These are phyloP conservation scores for Trichomonas vaginalis DNA, from an alignment of 208 protist species.

Conservation along the genomic window DNA sequence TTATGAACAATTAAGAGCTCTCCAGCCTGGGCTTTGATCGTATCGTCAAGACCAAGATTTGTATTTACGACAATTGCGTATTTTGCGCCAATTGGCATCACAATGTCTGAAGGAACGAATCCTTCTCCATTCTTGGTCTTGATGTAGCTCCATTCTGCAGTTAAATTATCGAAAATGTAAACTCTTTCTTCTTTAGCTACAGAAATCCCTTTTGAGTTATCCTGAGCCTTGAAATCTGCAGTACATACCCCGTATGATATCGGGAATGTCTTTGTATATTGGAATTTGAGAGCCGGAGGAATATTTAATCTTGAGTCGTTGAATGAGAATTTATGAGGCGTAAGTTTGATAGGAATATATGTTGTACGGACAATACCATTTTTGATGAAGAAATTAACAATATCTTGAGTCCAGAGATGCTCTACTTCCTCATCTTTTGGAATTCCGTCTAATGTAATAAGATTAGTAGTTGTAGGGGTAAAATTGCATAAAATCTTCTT, in stretches of 20 bases:
- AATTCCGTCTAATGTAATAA: background rate
- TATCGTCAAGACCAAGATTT: background rate
- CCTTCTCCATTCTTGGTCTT: background rate
- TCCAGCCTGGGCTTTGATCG: background rate
- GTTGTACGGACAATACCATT: background rate
- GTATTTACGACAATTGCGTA: background rate
- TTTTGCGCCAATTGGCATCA: background rate
- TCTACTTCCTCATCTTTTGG: background rate
- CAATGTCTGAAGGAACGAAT: background rate
- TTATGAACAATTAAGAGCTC: background rate
- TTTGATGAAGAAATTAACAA: background rate
- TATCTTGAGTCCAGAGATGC: background rate
- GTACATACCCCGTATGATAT: background rate
- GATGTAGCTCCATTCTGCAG: background rate
- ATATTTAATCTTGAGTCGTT: background rate
- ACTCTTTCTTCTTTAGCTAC: background rate
- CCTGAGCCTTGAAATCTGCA: background rate
- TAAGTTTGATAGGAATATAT: background rate
- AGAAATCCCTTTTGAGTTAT: background rate
- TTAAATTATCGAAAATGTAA: background rate
- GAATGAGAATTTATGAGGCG: background rate
- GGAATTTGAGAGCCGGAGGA: background rate
- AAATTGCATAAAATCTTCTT: background rate
- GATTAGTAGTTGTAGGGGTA: background rate
- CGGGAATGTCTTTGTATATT: background rate